Base-by-base conservation (phyloP, 306 rosid genomes). In the Quercus alba region DNA sequence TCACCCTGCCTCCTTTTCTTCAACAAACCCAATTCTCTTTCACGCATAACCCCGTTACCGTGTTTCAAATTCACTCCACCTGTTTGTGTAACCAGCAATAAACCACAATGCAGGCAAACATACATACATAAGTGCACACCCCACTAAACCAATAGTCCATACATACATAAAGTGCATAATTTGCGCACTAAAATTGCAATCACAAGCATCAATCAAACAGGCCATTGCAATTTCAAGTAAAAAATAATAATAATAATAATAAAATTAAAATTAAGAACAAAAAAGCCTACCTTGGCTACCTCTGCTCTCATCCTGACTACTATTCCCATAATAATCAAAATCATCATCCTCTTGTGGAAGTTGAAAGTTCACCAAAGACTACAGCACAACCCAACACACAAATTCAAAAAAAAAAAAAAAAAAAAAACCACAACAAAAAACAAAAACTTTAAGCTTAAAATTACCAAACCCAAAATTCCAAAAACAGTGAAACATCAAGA, bases 231-330 rank as follows among this genome's bases (percentile, higher is more conserved):
- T 69, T 79, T 75, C 44, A 66, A 66, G 56, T 59, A 59, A 25
- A 62, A 77, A 49, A 2, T 1, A 33, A 33, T 5, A 4, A 25
- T 4, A 56, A 58, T 31, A 4, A 6, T 6, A 35, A 38, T 38
- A 38, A 38, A 7, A 38, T 38, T 38, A 38, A 41, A 41, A 41
- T 41, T 41, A 41, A 41, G 46, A 82, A 38, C 6, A 73, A 62
- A 54, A 75, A 33, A 30, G 84, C 84, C 85, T 83, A 91, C 99
- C 96, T 91, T 88, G 97, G 84, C 88, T 93, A 81, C 86, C 93
- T 88, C 97, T 91, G 92, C 99, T 96, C 91, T 93, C 99, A 84
- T 93, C 99, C 94, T 93, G 98, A 88, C 98, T 96, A 85, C 98
- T 96, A 87, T 93, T 91, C 46, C 88, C 99, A 83, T 91, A 91